Conservation (phyloP, 2,329 filamentous ascomycete genomes). For the Herpotrichia juniperi region DNA sequence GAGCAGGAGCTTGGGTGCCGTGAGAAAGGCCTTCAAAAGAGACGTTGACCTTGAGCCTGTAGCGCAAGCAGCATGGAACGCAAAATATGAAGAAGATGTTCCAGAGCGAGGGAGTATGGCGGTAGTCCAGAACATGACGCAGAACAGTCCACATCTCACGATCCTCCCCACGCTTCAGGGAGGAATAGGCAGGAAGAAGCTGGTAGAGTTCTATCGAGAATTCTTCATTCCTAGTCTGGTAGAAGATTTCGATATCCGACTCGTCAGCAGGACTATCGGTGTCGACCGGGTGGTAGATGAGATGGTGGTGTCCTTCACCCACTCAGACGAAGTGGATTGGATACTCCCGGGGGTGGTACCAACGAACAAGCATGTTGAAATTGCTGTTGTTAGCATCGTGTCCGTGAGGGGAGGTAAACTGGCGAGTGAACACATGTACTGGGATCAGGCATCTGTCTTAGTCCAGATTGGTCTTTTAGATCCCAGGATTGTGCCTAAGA, state of each 20-base stretch:
- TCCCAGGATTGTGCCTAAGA: conserved; percentile 57
- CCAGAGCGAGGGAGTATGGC: conserved; percentile 38
- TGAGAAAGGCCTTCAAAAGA: conserved; percentile 46
- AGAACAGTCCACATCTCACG: conserved; percentile 41
- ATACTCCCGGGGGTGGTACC: conserved; percentile 63
- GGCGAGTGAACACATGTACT: conserved; percentile 63
- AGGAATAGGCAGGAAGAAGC: conserved; percentile 49
- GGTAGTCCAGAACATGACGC: conserved; percentile 38
- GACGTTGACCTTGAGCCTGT: conserved; percentile 42
- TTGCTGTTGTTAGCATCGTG: conserved; percentile 63
- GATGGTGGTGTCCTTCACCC: conserved; percentile 61
- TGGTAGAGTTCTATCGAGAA: conserved; percentile 60
- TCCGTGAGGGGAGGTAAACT: conserved; percentile 59
- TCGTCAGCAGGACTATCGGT: conserved; percentile 63
- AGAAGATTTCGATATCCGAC: conserved; percentile 58
- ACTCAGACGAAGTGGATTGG: conserved; percentile 63
- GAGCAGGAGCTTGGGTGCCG: conserved; percentile 47
- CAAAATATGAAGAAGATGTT: conserved; percentile 39
- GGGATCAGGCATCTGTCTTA: conserved; percentile 65
- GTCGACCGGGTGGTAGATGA: conserved; percentile 65
- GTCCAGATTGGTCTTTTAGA: conserved; percentile 63
- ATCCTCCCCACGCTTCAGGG: conserved; percentile 53
- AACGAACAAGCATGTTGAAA: conserved; percentile 61
- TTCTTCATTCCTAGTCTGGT: conserved; percentile 62
- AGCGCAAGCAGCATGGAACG: conserved; percentile 39